phyloP scores from a whole-genome alignment of 1,284 basidiomycete species.

The Flammula alnicola region DNA sequence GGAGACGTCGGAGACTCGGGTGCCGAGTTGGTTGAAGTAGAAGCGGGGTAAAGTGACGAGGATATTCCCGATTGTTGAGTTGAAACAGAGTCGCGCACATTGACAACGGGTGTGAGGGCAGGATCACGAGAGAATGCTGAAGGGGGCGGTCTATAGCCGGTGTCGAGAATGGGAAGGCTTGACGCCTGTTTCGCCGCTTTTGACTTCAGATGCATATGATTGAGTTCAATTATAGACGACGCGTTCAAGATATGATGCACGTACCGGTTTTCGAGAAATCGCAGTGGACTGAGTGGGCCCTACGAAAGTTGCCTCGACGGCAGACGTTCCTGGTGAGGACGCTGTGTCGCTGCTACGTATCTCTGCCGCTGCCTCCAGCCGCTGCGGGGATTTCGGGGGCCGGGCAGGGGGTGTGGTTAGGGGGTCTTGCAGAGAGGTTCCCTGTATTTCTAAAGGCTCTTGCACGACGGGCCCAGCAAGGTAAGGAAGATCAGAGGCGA shows the following conservation, averaged over 20 bases:
- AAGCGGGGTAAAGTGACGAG: slow-evolving; percentile 77
- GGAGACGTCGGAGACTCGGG: slow-evolving; percentile 61
- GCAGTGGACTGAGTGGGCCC: slow-evolving; percentile 29
- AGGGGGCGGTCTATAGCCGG: slow-evolving; percentile 35
- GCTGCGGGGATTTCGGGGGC: slow-evolving; percentile 32
- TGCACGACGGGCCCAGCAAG: slow-evolving; percentile 30
- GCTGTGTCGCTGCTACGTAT: slow-evolving; percentile 30
- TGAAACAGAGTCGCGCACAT: slow-evolving; percentile 46
- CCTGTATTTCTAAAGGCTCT: slow-evolving; percentile 25
- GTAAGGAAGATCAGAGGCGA: slow-evolving; percentile 36
- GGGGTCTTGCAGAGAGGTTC: slow-evolving; percentile 13
- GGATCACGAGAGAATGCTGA: slow-evolving; percentile 52
- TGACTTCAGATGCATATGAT: slow-evolving; percentile 28
- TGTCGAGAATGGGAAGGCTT: slow-evolving; percentile 34
- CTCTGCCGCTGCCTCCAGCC: slow-evolving; percentile 20
- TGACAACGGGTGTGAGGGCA: slow-evolving; percentile 40
- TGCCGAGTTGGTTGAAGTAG: slow-evolving; percentile 61
- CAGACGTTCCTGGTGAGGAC: slow-evolving; percentile 29
- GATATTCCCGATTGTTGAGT: slow-evolving; percentile 59
- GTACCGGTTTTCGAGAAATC: slow-evolving; percentile 34
- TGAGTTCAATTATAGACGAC: slow-evolving; percentile 19
- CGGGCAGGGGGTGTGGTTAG: slow-evolving; percentile 24
- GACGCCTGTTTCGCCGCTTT: slow-evolving; percentile 34
- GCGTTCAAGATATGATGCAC: slow-evolving; percentile 26
- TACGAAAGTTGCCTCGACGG: slow-evolving; percentile 31